Evolutionary conservation across 1,284 basidiomycete species (phyloP).

Genomic region (Ustilago loliicola): DNA sequence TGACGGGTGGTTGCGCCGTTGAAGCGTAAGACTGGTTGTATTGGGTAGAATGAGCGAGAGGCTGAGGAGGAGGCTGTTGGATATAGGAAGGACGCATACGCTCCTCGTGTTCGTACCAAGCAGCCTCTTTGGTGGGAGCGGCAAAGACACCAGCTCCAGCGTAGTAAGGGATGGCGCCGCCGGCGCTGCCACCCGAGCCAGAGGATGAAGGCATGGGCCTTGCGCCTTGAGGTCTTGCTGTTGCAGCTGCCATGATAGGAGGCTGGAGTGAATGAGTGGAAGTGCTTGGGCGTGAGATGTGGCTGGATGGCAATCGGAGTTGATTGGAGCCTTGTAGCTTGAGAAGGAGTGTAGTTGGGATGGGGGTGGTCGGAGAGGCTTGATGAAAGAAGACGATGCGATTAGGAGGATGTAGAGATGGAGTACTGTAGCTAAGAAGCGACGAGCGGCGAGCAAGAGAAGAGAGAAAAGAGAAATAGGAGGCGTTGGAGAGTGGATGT

Average conservation of each 20-base stretch:
- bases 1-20: slow-evolving; percentile 26
- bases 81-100: slow-evolving; percentile 64
- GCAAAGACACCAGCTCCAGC: slow-evolving; percentile 15
- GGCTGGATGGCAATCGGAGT: too few species aligned
- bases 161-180: slow-evolving; percentile 23
- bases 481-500: slow-evolving; percentile 3
- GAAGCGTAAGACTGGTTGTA: slow-evolving; percentile 35
- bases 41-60: slow-evolving; percentile 22
- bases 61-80: slow-evolving; percentile 38
- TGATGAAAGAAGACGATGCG: slow-evolving; percentile 1
- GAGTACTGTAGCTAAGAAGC: background rate
- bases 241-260: slow-evolving; percentile 32
- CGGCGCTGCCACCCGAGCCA: slow-evolving; percentile 29
- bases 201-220: slow-evolving; percentile 52
- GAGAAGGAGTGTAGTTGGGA: background rate
- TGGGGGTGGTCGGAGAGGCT: background rate
- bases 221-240: slow-evolving; percentile 42
- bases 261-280: background rate
- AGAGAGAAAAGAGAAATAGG: slow-evolving; percentile 10
- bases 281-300: too few species aligned
- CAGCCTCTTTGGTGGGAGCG: slow-evolving; percentile 45
- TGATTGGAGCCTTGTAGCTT: background rate
- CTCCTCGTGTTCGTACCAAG: slow-evolving; percentile 66
- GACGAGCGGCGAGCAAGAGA: background rate
- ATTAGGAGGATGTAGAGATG: background rate